These are phyloP conservation scores for Aphanomyces euteiches DNA, from an alignment of 352 stramenopile genomes.

Conservation along the genomic window DNA sequence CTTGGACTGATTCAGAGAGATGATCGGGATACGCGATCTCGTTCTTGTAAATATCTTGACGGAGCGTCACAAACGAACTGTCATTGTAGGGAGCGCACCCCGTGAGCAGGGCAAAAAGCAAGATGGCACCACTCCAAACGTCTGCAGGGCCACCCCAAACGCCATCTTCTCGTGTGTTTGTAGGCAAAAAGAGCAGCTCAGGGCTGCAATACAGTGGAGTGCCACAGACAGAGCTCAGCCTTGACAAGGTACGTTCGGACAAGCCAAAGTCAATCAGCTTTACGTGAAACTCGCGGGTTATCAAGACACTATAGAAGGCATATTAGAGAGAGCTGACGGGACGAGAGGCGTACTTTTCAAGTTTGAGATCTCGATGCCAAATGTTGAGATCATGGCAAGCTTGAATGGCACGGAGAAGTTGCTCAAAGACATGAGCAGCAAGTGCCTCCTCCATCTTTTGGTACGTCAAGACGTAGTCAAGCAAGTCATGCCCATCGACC, in stretches of 20 bases:
- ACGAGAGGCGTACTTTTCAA: constrained; percentile 82
- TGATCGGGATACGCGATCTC: constrained; percentile 59
- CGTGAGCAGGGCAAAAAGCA: constrained; percentile 80
- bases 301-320: constrained; percentile 69
- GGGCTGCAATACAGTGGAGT: constrained; percentile 80
- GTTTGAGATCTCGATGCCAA: constrained; percentile 93
- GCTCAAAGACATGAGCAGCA: constrained; percentile 52
- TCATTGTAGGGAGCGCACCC: constrained; percentile 79
- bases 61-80: constrained; percentile 60
- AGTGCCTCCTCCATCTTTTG: constrained; percentile 67
- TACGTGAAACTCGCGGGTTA: constrained; percentile 87
- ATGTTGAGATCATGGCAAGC: constrained; percentile 89
- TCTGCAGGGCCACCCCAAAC: constrained; percentile 63
- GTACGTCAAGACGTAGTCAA: constrained; percentile 66
- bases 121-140: constrained; percentile 71
- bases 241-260: constrained; percentile 72
- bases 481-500: constrained; percentile 63
- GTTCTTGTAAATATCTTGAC: constrained; percentile 64
- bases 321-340: not conserved
- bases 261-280: constrained; percentile 97
- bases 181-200: constrained; percentile 68
- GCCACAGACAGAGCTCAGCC: constrained; percentile 66
- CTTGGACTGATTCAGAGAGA: constrained; percentile 59
- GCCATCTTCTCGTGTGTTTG: constrained; percentile 38
- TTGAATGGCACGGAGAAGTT: constrained; percentile 90